These are phyloP conservation scores for Setaria viridis DNA, from an alignment of 202 grass and related monocot genomes.

Conservation along the genomic window DNA sequence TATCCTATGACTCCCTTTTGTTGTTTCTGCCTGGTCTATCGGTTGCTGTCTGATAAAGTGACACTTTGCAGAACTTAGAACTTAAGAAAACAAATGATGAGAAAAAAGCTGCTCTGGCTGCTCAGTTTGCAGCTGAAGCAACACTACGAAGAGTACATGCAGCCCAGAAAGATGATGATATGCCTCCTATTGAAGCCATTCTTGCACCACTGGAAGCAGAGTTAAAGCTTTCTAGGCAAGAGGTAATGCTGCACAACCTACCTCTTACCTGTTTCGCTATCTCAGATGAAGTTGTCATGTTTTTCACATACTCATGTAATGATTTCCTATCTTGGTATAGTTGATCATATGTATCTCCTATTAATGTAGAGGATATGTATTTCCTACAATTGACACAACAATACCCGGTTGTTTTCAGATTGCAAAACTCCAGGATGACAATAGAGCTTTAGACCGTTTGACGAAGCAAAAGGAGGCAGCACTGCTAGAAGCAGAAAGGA, in stretches of 20 bases:
- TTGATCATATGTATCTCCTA: not conserved
- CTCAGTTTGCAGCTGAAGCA: constrained; percentile 96
- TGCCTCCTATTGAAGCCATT: constrained; percentile 98
- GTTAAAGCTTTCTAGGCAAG: constrained; percentile 87
- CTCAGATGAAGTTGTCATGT: constrained; percentile 5
- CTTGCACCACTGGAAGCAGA: constrained; percentile 97
- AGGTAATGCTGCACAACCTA: constrained; percentile 55
- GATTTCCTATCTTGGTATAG: constrained; percentile 15
- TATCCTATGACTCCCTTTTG: constrained; percentile 8
- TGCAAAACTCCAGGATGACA: constrained; percentile 95
- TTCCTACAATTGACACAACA: constrained; percentile 30
- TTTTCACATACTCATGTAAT: not conserved
- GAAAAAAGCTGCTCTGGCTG: constrained; percentile 87
- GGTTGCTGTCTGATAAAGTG: constrained; percentile 34
- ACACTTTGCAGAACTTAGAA: constrained; percentile 86
- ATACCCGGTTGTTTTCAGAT: constrained; percentile 65
- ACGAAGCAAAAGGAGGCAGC: constrained; percentile 97
- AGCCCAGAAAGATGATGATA: constrained; percentile 98
- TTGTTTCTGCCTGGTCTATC: constrained; percentile 17
- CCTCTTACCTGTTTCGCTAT: not conserved
- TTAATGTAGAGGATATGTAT: constrained; percentile 18
- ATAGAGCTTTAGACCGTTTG: constrained; percentile 87
- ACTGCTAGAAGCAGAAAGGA: constrained; percentile 87
- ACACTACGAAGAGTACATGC: constrained; percentile 94
- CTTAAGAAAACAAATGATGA: constrained; percentile 98